Base-by-base conservation (phyloP, 345 rosid species). In the Populus ilicifolia region DNA sequence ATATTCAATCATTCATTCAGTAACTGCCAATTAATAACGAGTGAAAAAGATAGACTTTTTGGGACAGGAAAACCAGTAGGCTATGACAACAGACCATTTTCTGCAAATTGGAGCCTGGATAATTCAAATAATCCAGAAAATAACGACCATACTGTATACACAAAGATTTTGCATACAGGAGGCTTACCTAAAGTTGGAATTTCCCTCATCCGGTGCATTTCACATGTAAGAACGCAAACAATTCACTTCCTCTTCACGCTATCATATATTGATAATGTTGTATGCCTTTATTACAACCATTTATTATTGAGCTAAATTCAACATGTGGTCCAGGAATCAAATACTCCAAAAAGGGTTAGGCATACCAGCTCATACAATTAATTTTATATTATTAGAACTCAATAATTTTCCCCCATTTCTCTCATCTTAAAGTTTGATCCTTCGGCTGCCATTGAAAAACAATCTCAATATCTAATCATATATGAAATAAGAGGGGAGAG, bases 281-380 rank as follows among this genome's bases (percentile, higher is more conserved):
- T 74, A 27, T 62, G 77, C 56, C 10, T 39, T 8, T 8, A 25
- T 39, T 14, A 29, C 25, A 71, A 30, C 44, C 54, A 63, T 39
- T 52, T 0, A 1, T 71, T 69, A 12, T 59, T 5, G 44, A 30
- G 9, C 18, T 5, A 66, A 67, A 54, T 36, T 6, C 52, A 69
- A 76, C 33, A 54, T 12, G 50, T 18, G 52, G 56, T n/a, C 59
- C 21, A 11, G 23, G 23, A 14, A 59, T 44, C 56, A 78, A 30
- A 65, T 35, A 59, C 29, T 67, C 66, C 77, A 71, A 59, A 70
- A 67, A 5, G 21, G 33, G 14, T 35, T 66, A 16, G 61, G 48
- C 27, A 1, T 74, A 64, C 75, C 72, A 77, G 67, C 33, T 74
- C 76, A 65, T 48, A 39, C 5, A 38, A 67, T 46, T 69, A n/a